phyloP scores from a whole-genome alignment of 345 rosid genomes.

The Arabidopsis thaliana region TAIR10.1 NC_003074.8:20258001-20258500 shows the following conservation, averaged over 20 bases:
- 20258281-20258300: neutral
- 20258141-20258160: neutral
- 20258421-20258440: neutral
- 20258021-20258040: neutral
- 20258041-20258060: too few species aligned
- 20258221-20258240: neutral
- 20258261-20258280: slow-evolving; percentile 20
- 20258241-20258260: neutral
- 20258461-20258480: neutral
- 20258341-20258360: slow-evolving; percentile 1
- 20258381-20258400: neutral
- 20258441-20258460: neutral
- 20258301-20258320: slow-evolving; percentile 21
- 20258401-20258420: neutral
- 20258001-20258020: neutral
- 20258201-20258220: neutral
- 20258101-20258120: slow-evolving; percentile 16
- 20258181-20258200: slow-evolving; percentile 19
- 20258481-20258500: too few species aligned
- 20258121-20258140: slow-evolving; percentile 30
- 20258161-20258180: slow-evolving; percentile 19
- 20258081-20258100: neutral
- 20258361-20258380: neutral
- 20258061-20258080: too few species aligned
- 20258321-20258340: slow-evolving; percentile 27